Percentiles rank a stretch among this genome's conserved stretches.
phyloP scores from a whole-genome alignment of 208 protist genomes.

The Crithidia brevicula region DNA sequence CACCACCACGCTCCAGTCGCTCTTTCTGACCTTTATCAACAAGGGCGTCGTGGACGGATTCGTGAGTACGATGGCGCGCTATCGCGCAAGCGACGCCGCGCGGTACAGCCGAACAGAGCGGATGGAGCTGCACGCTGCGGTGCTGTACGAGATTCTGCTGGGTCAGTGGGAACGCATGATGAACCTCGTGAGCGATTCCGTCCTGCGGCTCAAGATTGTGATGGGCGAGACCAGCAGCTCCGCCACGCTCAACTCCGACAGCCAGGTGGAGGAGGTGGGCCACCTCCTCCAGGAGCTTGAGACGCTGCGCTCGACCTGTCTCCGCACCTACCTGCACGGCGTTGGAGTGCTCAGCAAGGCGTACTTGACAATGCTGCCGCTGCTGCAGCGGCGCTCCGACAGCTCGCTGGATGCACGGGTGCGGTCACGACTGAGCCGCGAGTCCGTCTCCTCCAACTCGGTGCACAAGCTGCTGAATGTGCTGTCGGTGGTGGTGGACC shows the following conservation, averaged over 20 bases:
- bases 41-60: constrained; percentile 64
- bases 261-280: constrained; percentile 65
- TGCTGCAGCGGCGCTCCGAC: constrained; percentile 39
- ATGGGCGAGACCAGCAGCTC: constrained; percentile 82
- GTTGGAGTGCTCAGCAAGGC: constrained; percentile 82
- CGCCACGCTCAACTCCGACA: constrained; percentile 38
- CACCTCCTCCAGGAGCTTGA: constrained; percentile 83
- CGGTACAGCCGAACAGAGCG: constrained; percentile 44
- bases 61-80: constrained; percentile 57
- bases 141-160: constrained; percentile 80
- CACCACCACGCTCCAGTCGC: constrained; percentile 46
- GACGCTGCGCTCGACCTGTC: constrained; percentile 58
- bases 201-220: constrained; percentile 83
- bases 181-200: constrained; percentile 55
- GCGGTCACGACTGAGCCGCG: constrained; percentile 76
- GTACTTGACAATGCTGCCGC: constrained; percentile 76
- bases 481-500: constrained; percentile 81
- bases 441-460: constrained; percentile 73
- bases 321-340: constrained; percentile 76
- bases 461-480: constrained; percentile 86
- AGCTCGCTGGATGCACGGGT: constrained; percentile 53
- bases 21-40: constrained; percentile 80
- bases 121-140: constrained; percentile 80
- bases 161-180: constrained; percentile 82
- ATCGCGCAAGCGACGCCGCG: constrained; percentile 50